A percentile compares a stretch with the other conserved stretches of the same genome.
Conservation (phyloP, 148 eudicot species). For the Nepenthes mirabilis region DNA sequence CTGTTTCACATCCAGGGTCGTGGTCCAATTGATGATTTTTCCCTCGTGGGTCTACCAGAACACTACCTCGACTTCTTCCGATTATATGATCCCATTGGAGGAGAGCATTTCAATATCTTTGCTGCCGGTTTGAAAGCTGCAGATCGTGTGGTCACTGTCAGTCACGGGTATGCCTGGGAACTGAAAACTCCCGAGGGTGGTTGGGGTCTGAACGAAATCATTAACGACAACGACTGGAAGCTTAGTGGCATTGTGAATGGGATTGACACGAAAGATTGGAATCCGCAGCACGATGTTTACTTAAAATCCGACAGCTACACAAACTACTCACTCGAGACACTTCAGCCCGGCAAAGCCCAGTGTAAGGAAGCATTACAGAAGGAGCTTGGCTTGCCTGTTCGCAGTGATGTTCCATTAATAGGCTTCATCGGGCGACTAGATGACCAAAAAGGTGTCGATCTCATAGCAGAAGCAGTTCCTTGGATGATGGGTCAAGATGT, state of each 20-base stretch:
- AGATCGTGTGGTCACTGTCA: constrained; percentile 85
- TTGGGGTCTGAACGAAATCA: constrained; percentile 77
- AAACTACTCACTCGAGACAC: constrained; percentile 65
- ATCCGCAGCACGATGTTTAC: constrained; percentile 54
- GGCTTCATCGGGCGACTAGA: constrained; percentile 95
- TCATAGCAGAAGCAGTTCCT: constrained; percentile 83
- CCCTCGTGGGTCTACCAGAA: constrained; percentile 63
- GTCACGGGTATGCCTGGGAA: constrained; percentile 97
- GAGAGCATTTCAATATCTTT: constrained; percentile 87
- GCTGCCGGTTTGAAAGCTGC: constrained; percentile 86
- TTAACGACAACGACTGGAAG: constrained; percentile 85
- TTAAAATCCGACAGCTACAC: constrained; percentile 68
- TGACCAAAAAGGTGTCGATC: constrained; percentile 80
- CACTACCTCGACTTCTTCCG: constrained; percentile 75
- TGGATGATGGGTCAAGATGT: constrained; percentile 83
- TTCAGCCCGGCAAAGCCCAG: constrained; percentile 54
- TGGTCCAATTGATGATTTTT: constrained; percentile 76
- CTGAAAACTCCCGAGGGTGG: constrained; percentile 86
- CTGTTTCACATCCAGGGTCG: constrained; percentile 57
- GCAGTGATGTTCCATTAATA: constrained; percentile 57
- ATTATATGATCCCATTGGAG: constrained; percentile 78
- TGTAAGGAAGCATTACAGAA: constrained; percentile 83
- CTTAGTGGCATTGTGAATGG: constrained; percentile 89
- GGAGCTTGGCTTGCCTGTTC: constrained; percentile 72
- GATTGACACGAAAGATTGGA: constrained; percentile 80